A percentile compares a stretch with the other conserved stretches of the same genome.
Conservation (phyloP, 78 protist genomes). For the Creolimax fragrantissima region DNA sequence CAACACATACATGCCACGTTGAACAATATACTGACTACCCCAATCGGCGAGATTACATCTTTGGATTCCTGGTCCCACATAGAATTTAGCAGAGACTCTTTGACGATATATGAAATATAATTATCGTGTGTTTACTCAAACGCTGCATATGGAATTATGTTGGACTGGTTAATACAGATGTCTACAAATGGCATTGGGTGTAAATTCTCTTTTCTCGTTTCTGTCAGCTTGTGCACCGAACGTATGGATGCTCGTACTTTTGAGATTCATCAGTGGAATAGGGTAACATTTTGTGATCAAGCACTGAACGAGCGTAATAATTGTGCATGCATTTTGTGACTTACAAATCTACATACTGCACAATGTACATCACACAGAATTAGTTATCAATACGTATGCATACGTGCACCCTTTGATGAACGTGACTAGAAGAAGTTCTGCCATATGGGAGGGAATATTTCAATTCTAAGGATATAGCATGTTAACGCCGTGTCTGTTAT, state of each 20-base stretch:
- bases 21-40: no score
- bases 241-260: background rate
- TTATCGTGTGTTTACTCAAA: background rate
- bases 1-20: no score
- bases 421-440: no score
- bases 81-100: no score
- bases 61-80: no score
- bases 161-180: background rate
- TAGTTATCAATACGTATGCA: background rate
- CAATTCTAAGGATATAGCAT: no score
- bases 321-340: background rate
- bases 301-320: background rate
- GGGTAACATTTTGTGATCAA: background rate
- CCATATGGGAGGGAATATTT: no score
- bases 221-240: background rate
- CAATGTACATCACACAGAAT: background rate
- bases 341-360: background rate
- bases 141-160: background rate
- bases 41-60: no score
- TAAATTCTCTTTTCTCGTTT: conserved; percentile 19
- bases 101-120: no score
- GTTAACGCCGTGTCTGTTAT: no score
- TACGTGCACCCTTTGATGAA: background rate
- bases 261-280: conserved; percentile 25
- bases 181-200: background rate